These are phyloP conservation scores for Fusarium fracticaudum DNA, from an alignment of 2,329 filamentous ascomycete species.

Conservation along the genomic window DNA sequence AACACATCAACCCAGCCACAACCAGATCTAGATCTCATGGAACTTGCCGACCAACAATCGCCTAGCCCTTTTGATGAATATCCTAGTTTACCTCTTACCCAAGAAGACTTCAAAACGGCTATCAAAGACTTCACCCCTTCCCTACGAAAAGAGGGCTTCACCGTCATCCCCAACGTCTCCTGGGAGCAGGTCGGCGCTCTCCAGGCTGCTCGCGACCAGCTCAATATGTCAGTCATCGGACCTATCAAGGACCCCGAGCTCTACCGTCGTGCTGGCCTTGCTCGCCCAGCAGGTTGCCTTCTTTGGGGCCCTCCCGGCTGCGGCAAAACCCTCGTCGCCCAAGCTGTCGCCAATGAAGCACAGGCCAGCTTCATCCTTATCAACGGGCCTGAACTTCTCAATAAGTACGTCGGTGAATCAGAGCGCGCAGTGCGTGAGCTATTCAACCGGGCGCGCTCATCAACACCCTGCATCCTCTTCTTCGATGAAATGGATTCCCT, in stretches of 20 bases:
- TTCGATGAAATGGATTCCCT: conserved; percentile 97
- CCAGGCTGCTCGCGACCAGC: conserved; percentile 78
- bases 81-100: not conserved
- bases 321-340: conserved; percentile 94
- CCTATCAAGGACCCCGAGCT: conserved; percentile 85
- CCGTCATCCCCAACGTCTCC: conserved; percentile 90
- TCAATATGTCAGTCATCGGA: conserved; percentile 86
- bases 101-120: conserved; percentile 74
- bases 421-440: conserved; percentile 93
- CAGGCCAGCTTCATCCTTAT: conserved; percentile 98
- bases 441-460: conserved; percentile 86
- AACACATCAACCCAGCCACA: no score
- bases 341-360: conserved; percentile 94
- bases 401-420: conserved; percentile 97
- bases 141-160: conserved; percentile 90
- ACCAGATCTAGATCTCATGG: conserved; percentile 20
- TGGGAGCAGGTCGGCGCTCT: conserved; percentile 94
- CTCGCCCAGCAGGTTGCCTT: conserved; percentile 84
- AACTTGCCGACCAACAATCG: conserved; percentile 8
- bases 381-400: conserved; percentile 94
- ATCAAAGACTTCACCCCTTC: conserved; percentile 71
- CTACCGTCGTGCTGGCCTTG: conserved; percentile 81
- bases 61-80: no score
- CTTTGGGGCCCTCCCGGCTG: conserved; percentile 98
- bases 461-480: conserved; percentile 93